Base-by-base conservation (phyloP, 176 grass and related monocot species). In the Ensete ventricosum region DNA sequence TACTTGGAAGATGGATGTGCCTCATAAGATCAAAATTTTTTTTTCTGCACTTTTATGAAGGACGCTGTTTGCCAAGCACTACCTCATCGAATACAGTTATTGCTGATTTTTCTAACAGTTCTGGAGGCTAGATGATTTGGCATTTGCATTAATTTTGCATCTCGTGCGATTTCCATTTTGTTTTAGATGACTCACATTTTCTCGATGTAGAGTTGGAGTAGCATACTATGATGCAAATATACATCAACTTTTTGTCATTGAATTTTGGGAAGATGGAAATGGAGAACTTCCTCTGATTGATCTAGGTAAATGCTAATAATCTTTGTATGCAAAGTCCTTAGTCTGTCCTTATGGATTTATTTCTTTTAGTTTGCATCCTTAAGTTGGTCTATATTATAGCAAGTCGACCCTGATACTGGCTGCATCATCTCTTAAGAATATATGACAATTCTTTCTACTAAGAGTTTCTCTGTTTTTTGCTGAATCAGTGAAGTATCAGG, bases 191-290 rank as follows among this genome's bases (percentile, higher is more conserved):
- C 50, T 9, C 63, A 24, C 48, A 67, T 62, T 49, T 74, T 82
- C 52, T 77, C 48, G 14, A 54, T 54, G 43, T 76, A 97, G 94
- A 90, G 80, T 88, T 77, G 89, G 94, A 81, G 66, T 93, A 53
- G 82, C 94, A 80, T 97, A 97, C 69, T 97, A 97, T 83, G 90
- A 97, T 84, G 87, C 90, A 77, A 83, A 74, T 77, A 90, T 73
- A 14, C 82, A 80, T 26, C 94, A 91, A 73, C 94, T 97, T 88
- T 93, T 87, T 87, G 90, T 97, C 54, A 74, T 85, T 27, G 94
- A 97, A 83, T 83, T 97, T 76, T 97, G 88, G 94, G 94, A 97
- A 85, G 94, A 93, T 62, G 79, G 75, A 13, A 72, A 25, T 83
- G 94, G 80, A 69, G 85, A 83, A 21, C 93, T 78, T 85, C 94